Evolutionary conservation across 192 early-diverging fungal genomes (phyloP).

Genomic region (Lobosporangium transversale): DNA sequence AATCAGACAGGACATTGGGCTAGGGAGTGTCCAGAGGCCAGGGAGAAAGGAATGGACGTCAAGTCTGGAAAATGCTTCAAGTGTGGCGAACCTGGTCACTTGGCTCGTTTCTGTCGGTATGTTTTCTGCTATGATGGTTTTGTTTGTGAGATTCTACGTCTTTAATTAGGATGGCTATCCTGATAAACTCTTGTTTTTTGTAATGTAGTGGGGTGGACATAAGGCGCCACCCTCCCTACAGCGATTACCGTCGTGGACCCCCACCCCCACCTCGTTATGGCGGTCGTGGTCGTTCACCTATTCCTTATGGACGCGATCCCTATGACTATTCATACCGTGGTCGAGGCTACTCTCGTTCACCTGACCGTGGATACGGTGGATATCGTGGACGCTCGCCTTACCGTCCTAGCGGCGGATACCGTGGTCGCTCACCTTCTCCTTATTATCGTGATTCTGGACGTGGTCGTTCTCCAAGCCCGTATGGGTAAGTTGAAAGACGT

Average conservation of each 20-base stretch:
- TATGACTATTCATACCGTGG: slow-evolving; percentile 50
- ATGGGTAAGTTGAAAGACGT: slow-evolving; percentile 43
- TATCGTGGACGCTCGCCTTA: slow-evolving; percentile 50
- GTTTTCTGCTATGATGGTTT: not conserved
- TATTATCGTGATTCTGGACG: slow-evolving; percentile 42
- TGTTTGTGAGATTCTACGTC: too few species aligned
- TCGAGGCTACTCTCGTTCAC: slow-evolving; percentile 55
- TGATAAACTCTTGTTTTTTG: too few species aligned
- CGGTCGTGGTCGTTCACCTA: slow-evolving; percentile 52
- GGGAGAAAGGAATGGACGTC: slow-evolving; percentile 66
- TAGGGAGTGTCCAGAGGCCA: slow-evolving; percentile 61
- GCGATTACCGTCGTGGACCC: slow-evolving; percentile 56
- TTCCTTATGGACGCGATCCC: slow-evolving; percentile 40
- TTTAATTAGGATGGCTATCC: too few species aligned
- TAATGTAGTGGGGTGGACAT: slow-evolving; percentile 24
- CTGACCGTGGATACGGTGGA: slow-evolving; percentile 52
- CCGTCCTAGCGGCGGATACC: slow-evolving; percentile 29
- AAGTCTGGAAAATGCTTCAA: slow-evolving; percentile 65
- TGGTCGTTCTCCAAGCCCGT: slow-evolving; percentile 55
- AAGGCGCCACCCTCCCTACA: slow-evolving; percentile 26
- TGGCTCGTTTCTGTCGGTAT: slow-evolving; percentile 62
- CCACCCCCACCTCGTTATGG: slow-evolving; percentile 42
- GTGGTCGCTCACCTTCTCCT: slow-evolving; percentile 53
- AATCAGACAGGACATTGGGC: slow-evolving; percentile 64
- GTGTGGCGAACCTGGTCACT: slow-evolving; percentile 63